Evolutionary conservation across 257 asterid species (phyloP).

Genomic region (Przewalskia tangutica): DNA sequence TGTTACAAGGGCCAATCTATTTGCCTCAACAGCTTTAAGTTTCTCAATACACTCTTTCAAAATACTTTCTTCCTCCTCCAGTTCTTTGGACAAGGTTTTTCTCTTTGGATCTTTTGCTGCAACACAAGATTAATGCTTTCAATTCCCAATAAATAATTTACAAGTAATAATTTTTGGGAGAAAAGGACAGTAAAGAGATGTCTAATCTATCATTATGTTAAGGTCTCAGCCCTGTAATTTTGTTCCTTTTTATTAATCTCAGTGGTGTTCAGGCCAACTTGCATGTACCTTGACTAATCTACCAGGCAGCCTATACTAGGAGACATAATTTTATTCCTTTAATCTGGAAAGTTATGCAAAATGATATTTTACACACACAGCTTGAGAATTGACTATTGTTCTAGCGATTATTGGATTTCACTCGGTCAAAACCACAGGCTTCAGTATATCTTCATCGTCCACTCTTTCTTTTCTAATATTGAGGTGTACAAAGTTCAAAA

Average conservation of each 20-base stretch:
- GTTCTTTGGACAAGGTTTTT: constrained; percentile 44
- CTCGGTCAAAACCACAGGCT: background rate
- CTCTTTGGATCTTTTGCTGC: constrained; percentile 72
- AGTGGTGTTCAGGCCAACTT: background rate
- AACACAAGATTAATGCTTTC: constrained; percentile 5
- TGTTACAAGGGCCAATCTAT: constrained; percentile 56
- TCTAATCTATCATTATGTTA: background rate
- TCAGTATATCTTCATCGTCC: background rate
- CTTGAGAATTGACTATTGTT: background rate
- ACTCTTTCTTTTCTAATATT: background rate
- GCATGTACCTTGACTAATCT: background rate
- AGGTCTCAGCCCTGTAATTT: background rate
- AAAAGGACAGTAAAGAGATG: background rate
- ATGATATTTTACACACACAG: background rate
- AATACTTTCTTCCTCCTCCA: constrained; percentile 64
- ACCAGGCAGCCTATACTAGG: background rate
- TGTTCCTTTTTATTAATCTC: background rate
- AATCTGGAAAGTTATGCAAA: background rate
- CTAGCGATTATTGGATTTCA: background rate
- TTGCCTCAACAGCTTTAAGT: constrained; percentile 64
- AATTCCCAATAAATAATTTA: constrained; percentile 3
- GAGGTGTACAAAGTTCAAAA: background rate
- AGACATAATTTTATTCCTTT: background rate
- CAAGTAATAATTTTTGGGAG: background rate
- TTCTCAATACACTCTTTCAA: constrained; percentile 57